Base-by-base conservation (phyloP, 2,329 filamentous ascomycete genomes). In the Aspergillus fischeri region DNA sequence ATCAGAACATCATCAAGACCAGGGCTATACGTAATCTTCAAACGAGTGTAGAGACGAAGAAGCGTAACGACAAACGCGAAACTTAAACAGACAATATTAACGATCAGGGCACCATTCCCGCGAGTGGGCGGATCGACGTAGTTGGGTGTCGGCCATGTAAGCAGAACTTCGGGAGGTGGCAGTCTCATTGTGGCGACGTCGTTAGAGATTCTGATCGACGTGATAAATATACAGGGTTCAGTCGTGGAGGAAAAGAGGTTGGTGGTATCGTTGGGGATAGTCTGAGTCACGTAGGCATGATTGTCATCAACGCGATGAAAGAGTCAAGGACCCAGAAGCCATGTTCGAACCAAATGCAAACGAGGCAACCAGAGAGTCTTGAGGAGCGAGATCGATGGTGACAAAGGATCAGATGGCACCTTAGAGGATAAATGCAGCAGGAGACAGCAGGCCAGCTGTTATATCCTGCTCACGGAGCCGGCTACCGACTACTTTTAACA, bases 1-100 rank as follows among this genome's bases (percentile, higher is more conserved):
- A 81, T 77, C 10, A 82, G 63, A 20, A 74, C 58, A 62, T 82
- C 80, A 57, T 82, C 80, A 5, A 77, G 24, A 14, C 80, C 80
- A 28, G 75, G 70, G 21, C 76, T 81, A 60, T 71, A 77, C 10
- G 76, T 77, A 27, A 82, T 72, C 11, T 66, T 63, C 1, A 79
- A 28, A 17, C 80, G 73, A 17, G 79, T 78, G 67, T 77, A 82
- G 48, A 82, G 67, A 21, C 81, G 75, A 32, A 79, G 70, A 14
- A 61, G 54, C 52, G 79, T 76, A 1, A 79, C 65, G 1, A 77
- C 28, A 9, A 77, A 68, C 1, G 77, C 73, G 3, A 81, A 47
- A 3, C 62, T 63, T n/a, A 76, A 66, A 32, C 78, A 68, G 3
- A 78, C 57, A 4, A 78, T 62, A 25, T 77, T 73, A 5, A 78